Evolutionary conservation across 2,329 filamentous ascomycete genomes (phyloP).

Genomic region (Phialophora verrucosa): DNA sequence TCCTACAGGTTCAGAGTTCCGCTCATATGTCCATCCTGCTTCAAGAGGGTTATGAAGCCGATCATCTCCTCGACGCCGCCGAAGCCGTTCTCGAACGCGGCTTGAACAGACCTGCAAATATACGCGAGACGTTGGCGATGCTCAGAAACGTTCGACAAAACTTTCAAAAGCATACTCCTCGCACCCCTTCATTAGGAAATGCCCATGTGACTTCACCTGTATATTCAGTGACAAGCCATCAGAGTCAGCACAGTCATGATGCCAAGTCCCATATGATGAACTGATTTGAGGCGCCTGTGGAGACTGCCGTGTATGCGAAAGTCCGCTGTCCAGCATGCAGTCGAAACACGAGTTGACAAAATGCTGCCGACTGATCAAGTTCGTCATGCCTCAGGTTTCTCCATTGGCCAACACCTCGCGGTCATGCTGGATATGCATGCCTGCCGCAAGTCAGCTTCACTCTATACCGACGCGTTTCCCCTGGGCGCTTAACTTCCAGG

Average conservation of each 20-base stretch:
- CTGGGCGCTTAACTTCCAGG: slow-evolving; percentile 11
- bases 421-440: slow-evolving; percentile 5
- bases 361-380: no score
- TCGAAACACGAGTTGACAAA: no score
- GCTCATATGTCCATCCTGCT: slow-evolving; percentile 17
- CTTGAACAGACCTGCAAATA: slow-evolving; percentile 13
- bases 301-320: no score
- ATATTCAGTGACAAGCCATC: slow-evolving; percentile 13
- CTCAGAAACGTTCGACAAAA: slow-evolving; percentile 18
- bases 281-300: not conserved
- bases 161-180: slow-evolving; percentile 9
- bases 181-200: slow-evolving; percentile 3
- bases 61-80: slow-evolving; percentile 16
- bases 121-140: slow-evolving; percentile 14
- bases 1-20: slow-evolving; percentile 23
- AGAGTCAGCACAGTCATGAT: not conserved
- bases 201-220: slow-evolving; percentile 13
- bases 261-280: not conserved
- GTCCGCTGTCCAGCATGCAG: no score
- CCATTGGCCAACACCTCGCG: not conserved
- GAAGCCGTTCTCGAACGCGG: slow-evolving; percentile 18
- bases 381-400: no score
- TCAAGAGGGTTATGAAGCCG: slow-evolving; percentile 11
- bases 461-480: not conserved
- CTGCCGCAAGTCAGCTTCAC: slow-evolving; percentile 12